Conservation (phyloP, 176 grass and related monocot genomes). For the Alopecurus myosuroides region DNA sequence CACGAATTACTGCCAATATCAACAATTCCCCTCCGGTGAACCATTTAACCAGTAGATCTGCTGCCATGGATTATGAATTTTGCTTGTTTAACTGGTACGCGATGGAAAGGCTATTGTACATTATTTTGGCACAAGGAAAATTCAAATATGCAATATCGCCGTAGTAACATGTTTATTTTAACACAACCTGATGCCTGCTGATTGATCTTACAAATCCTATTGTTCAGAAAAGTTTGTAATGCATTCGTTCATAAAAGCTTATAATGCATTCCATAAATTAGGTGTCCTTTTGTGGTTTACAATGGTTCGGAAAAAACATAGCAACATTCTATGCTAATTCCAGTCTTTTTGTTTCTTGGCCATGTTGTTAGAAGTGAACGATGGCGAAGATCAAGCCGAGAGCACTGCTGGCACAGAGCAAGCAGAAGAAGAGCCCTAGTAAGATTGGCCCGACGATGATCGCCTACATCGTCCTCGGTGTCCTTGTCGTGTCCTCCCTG, state of each 20-base stretch:
- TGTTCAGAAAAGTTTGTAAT: too few relatives aligned
- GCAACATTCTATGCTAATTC: neutral
- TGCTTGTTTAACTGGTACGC: neutral
- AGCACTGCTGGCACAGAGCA: constrained; percentile 66
- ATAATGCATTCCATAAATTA: neutral
- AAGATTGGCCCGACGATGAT: constrained; percentile 43
- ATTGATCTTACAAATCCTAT: neutral
- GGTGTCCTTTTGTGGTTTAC: neutral
- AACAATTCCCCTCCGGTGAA: neutral
- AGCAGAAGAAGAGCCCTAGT: constrained; percentile 59
- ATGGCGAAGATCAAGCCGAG: constrained; percentile 80
- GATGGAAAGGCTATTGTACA: neutral
- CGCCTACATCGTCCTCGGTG: constrained; percentile 38
- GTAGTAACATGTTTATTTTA: neutral
- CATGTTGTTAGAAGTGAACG: constrained; percentile 2
- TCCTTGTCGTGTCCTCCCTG: constrained; percentile 39
- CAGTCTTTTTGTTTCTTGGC: neutral
- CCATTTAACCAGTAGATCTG: neutral
- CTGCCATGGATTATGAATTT: neutral
- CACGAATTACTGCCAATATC: neutral
- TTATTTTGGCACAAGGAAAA: constrained; percentile 3
- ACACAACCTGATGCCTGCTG: neutral
- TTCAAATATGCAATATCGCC: neutral
- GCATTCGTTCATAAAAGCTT: neutral
- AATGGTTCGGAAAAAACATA: neutral